These are phyloP conservation scores for Allium cepa DNA, from an alignment of 106 monocot species.

Conservation along the genomic window DNA sequence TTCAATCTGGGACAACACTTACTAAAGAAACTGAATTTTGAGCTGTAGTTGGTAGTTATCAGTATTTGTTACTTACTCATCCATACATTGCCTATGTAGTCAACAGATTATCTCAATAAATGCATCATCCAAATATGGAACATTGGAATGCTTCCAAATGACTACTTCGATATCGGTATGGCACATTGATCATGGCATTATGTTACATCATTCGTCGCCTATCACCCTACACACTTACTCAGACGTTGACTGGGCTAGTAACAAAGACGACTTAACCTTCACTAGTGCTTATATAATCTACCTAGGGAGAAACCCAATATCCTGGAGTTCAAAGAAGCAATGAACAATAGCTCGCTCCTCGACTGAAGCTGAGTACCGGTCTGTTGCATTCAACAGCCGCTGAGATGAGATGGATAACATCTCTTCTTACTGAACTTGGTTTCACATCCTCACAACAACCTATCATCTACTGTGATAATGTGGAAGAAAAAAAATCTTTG, in stretches of 20 bases:
- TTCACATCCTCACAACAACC: background rate
- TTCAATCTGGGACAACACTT: background rate
- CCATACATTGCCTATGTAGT: constrained; percentile 5
- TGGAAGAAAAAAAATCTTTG: background rate
- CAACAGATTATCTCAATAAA: constrained; percentile 6
- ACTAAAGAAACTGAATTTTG: background rate
- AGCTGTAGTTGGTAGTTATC: constrained; percentile 5
- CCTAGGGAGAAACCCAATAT: constrained; percentile 8
- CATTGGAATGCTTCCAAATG: background rate
- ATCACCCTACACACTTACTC: background rate
- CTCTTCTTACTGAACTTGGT: background rate
- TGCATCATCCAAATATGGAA: constrained; percentile 3
- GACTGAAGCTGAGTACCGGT: constrained; percentile 15
- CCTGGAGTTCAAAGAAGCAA: constrained; percentile 14
- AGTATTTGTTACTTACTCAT: background rate
- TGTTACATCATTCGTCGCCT: background rate
- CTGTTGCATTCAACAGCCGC: background rate
- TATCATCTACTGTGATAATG: background rate
- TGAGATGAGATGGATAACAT: constrained; percentile 11
- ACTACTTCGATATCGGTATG: background rate
- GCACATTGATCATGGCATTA: background rate
- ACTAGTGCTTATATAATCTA: constrained; percentile 3
- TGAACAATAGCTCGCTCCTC: constrained; percentile 4
- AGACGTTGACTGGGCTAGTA: constrained; percentile 1
- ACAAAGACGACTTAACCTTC: constrained; percentile 3